phyloP scores from a whole-genome alignment of 2,329 filamentous ascomycete genomes.

The Calonectria montana region DNA sequence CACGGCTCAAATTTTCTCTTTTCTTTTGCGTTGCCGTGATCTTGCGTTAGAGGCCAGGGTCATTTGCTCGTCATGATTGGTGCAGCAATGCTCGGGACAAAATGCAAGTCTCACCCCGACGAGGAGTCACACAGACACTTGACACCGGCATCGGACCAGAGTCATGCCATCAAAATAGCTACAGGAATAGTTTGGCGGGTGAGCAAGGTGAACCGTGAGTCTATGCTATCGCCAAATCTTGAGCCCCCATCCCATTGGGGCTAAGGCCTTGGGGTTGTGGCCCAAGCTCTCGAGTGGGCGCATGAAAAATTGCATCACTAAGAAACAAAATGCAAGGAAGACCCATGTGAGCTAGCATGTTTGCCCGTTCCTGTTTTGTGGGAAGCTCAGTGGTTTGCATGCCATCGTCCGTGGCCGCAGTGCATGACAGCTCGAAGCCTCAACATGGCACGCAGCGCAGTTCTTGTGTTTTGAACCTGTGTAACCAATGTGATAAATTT shows the following conservation, averaged over 20 bases:
- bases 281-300: neutral
- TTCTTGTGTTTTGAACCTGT: no score
- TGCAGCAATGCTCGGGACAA: neutral
- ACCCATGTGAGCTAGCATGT: neutral
- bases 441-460: neutral
- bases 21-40: neutral
- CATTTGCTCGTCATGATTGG: neutral
- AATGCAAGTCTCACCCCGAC: neutral
- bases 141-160: neutral
- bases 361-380: neutral
- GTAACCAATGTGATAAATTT: neutral
- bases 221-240: neutral
- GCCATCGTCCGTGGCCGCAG: neutral
- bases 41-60: neutral
- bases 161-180: neutral
- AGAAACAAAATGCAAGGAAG: neutral
- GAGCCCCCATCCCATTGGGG: no score
- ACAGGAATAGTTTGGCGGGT: neutral
- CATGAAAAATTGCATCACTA: constrained; percentile 4
- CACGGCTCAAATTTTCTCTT: neutral
- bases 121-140: neutral
- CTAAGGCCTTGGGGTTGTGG: neutral
- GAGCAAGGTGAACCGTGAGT: neutral
- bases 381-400: neutral
- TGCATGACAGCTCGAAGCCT: neutral